These are phyloP conservation scores for Seiridium cupressi DNA, from an alignment of 2,329 filamentous ascomycete genomes.

Conservation along the genomic window DNA sequence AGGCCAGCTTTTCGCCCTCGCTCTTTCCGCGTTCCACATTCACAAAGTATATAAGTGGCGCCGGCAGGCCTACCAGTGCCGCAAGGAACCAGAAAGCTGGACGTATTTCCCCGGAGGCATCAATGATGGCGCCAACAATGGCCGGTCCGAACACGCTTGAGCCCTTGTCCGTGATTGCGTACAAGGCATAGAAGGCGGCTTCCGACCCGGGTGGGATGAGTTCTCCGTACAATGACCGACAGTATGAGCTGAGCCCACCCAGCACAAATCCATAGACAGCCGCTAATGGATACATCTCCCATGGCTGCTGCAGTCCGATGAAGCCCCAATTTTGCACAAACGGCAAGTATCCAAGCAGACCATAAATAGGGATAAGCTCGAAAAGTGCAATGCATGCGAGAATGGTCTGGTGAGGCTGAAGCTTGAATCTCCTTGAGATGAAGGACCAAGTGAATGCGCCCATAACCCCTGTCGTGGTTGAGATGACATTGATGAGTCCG, in stretches of 20 bases:
- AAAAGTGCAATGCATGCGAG: conserved; percentile 88
- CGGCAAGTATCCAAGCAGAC: conserved; percentile 82
- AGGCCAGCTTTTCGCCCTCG: conserved; percentile 65
- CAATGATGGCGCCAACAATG: conserved; percentile 90
- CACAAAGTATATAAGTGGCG: conserved; percentile 81
- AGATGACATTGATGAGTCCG: conserved; percentile 91
- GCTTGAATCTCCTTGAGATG: conserved; percentile 66
- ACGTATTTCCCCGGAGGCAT: conserved; percentile 75
- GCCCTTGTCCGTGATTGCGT: conserved; percentile 96
- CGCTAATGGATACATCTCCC: conserved; percentile 95
- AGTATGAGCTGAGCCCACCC: conserved; percentile 90
- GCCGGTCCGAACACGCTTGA: conserved; percentile 91
- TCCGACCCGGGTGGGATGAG: conserved; percentile 92
- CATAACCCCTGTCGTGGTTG: conserved; percentile 77
- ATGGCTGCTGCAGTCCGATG: conserved; percentile 84
- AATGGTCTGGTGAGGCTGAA: conserved; percentile 83
- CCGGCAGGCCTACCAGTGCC: conserved; percentile 77
- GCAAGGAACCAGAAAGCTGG: conserved; percentile 93
- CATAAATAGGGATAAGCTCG: conserved; percentile 90
- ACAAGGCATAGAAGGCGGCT: conserved; percentile 93
- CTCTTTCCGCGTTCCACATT: conserved; percentile 76
- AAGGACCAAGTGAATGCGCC: conserved; percentile 90
- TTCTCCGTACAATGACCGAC: conserved; percentile 87
- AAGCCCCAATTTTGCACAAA: conserved; percentile 72
- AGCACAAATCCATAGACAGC: conserved; percentile 91